phyloP scores from a whole-genome alignment of 345 rosid genomes.

The Citrus sp. region DNA sequence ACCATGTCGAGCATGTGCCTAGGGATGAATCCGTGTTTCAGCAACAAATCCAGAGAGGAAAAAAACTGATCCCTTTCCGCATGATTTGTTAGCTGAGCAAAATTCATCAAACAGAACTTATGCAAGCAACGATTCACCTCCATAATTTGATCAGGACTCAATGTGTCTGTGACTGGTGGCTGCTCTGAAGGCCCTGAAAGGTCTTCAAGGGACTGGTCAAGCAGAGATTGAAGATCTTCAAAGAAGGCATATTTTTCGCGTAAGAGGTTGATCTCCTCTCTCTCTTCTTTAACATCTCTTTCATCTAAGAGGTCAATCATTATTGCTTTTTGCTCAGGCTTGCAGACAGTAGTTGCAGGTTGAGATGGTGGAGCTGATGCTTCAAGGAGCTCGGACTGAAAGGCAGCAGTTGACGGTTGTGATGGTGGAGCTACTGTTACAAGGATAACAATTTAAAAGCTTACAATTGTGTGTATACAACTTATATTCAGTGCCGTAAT shows the following conservation, averaged over 20 bases:
- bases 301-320: too few species aligned
- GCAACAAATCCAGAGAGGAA: constrained; percentile 5
- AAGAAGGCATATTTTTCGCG: neutral
- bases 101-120: neutral
- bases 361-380: too few species aligned
- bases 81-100: neutral
- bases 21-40: neutral
- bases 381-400: neutral
- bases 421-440: neutral
- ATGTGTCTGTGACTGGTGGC: neutral
- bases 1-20: neutral
- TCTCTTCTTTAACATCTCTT: neutral
- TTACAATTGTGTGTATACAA: too few species aligned
- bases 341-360: too few species aligned
- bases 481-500: too few species aligned
- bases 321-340: too few species aligned
- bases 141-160: neutral
- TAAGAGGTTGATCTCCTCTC: neutral
- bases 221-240: neutral
- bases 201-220: neutral
- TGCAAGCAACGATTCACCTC: neutral
- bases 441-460: too few species aligned
- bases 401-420: neutral
- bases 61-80: neutral
- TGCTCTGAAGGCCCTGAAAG: neutral